Evolutionary conservation across 306 rosid genomes (phyloP).

Genomic region (Aeschynomene evenia): DNA sequence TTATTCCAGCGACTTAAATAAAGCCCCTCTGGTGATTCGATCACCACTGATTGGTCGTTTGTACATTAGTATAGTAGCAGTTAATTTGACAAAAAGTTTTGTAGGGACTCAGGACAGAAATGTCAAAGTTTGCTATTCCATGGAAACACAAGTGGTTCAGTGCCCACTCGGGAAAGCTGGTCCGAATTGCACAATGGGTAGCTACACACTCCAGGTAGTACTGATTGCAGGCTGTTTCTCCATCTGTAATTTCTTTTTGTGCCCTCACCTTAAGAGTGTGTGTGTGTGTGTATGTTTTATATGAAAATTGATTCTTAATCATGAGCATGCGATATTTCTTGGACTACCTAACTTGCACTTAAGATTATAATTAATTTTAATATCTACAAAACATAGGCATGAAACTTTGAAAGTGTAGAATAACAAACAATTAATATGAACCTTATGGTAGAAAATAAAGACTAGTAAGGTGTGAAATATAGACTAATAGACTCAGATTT

Average conservation of each 20-base stretch:
- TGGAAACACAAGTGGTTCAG: conserved; percentile 65
- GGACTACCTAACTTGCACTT: background rate
- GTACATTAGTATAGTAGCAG: conserved; percentile 59
- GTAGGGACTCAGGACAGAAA: conserved; percentile 44
- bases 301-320: background rate
- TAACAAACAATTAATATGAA: background rate
- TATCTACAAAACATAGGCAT: background rate
- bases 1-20: conserved; percentile 60
- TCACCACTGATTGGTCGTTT: conserved; percentile 74
- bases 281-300: background rate
- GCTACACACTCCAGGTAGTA: conserved; percentile 77
- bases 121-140: conserved; percentile 61
- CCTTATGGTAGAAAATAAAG: background rate
- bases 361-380: background rate
- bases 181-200: conserved; percentile 66
- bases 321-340: background rate
- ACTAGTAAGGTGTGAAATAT: background rate
- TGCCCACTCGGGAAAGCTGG: conserved; percentile 87
- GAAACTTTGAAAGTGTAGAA: background rate
- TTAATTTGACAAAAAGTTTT: conserved; percentile 45
- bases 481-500: background rate
- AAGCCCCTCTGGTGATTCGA: conserved; percentile 58
- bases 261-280: conserved; percentile 3
- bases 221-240: conserved; percentile 19
- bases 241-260: conserved; percentile 12